phyloP scores from a whole-genome alignment of 345 rosid species.

The Boechera stricta region DNA sequence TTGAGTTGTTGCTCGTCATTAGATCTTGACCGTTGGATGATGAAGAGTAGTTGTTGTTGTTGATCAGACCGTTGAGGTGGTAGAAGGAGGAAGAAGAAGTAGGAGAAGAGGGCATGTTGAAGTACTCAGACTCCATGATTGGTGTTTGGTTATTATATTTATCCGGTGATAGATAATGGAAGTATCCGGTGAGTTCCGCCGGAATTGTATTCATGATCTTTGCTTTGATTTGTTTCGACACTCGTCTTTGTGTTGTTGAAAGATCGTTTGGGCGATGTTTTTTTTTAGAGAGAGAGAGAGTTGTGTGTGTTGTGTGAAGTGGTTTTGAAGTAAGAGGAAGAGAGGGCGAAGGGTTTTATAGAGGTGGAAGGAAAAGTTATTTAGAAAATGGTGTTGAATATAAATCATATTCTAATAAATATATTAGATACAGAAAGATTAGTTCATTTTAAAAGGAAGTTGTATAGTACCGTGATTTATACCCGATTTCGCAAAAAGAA shows the following conservation, averaged over 20 bases:
- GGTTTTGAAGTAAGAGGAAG: constrained; percentile 44
- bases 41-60: constrained; percentile 48
- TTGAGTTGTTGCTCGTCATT: constrained; percentile 70
- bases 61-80: constrained; percentile 52
- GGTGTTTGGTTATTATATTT: constrained; percentile 38
- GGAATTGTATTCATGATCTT: constrained; percentile 56
- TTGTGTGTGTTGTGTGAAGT: constrained; percentile 29
- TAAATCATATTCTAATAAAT: constrained; percentile 17
- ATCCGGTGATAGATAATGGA: constrained; percentile 55
- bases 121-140: constrained; percentile 45
- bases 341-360: constrained; percentile 56
- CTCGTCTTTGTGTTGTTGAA: neutral
- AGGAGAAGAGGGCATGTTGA: constrained; percentile 51
- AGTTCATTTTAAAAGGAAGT: constrained; percentile 7
- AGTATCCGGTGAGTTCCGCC: constrained; percentile 56
- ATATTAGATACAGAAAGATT: constrained; percentile 15
- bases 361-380: constrained; percentile 36
- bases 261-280: constrained; percentile 17
- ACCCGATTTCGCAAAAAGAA: neutral
- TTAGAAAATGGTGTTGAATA: constrained; percentile 20
- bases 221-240: constrained; percentile 22
- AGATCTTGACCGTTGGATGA: constrained; percentile 49
- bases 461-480: constrained; percentile 17
- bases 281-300: constrained; percentile 13
- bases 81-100: constrained; percentile 42